Conservation (phyloP, 2,329 filamentous ascomycete species). For the Paecilomyces sp. region DNA sequence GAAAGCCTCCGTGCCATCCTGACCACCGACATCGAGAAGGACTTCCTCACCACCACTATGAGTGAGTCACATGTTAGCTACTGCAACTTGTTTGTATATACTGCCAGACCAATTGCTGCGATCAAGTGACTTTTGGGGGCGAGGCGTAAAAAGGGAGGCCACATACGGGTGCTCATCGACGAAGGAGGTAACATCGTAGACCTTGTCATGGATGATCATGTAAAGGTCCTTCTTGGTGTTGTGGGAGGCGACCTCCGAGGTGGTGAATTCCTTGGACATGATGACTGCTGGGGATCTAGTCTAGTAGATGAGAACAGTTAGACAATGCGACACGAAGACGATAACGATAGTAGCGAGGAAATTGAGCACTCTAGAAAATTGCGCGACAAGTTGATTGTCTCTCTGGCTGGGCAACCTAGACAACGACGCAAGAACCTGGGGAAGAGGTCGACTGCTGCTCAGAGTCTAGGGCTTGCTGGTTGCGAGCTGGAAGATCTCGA, state of each 20-base stretch:
- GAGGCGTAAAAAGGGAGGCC: conserved; percentile 1
- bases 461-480: background rate
- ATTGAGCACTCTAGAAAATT: background rate
- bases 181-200: conserved; percentile 86
- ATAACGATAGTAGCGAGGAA: background rate
- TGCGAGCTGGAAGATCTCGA: background rate
- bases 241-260: conserved; percentile 75
- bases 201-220: conserved; percentile 89
- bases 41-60: conserved; percentile 95
- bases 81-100: background rate
- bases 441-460: background rate
- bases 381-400: background rate
- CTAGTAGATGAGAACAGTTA: background rate
- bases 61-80: conserved; percentile 4
- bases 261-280: conserved; percentile 62
- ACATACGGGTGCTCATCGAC: conserved; percentile 92
- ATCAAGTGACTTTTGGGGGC: background rate
- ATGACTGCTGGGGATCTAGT: conserved; percentile 13
- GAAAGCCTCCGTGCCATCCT: conserved; percentile 96
- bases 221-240: conserved; percentile 88
- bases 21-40: conserved; percentile 87
- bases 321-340: background rate
- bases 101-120: background rate
- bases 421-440: background rate
- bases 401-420: background rate